Percentiles rank a stretch among this genome's conserved stretches.
phyloP scores from a whole-genome alignment of 2,329 filamentous ascomycete genomes.

The Chaetomium olivaceum region DNA sequence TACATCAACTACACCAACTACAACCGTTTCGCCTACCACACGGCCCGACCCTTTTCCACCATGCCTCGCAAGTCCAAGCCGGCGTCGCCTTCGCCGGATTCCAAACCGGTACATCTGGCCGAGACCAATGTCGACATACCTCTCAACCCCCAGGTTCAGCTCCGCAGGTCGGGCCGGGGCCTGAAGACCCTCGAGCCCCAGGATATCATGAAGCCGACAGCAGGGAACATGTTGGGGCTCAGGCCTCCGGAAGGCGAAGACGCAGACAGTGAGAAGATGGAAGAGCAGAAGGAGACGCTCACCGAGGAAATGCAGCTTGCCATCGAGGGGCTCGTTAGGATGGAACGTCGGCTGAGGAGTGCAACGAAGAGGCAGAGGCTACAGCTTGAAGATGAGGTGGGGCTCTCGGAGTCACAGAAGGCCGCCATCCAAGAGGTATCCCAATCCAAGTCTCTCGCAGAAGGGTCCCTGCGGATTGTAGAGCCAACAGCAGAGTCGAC shows the following conservation, averaged over 20 bases:
- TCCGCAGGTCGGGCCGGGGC: slow-evolving; percentile 29
- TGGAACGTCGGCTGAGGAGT: slow-evolving; percentile 50
- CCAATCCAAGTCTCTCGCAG: neutral
- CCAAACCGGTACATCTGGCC: neutral
- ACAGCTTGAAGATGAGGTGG: slow-evolving; percentile 47
- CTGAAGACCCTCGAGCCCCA: slow-evolving; percentile 18
- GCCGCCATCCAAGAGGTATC: neutral
- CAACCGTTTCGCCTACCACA: neutral
- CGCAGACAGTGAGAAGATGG: slow-evolving; percentile 3
- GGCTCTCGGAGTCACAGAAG: slow-evolving; percentile 28
- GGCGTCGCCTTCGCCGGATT: neutral
- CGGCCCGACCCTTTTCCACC: neutral
- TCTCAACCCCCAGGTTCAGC: slow-evolving; percentile 23
- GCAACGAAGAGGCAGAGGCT: slow-evolving; percentile 49
- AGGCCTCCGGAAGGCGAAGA: neutral
- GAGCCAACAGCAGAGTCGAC: neutral
- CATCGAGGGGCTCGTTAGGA: slow-evolving; percentile 49
- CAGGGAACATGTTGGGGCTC: slow-evolving; percentile 25
- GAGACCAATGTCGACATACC: slow-evolving; percentile 2
- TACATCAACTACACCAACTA: neutral
- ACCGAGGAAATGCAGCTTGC: slow-evolving; percentile 42
- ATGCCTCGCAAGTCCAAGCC: slow-evolving; percentile 16
- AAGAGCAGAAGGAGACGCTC: slow-evolving; percentile 7
- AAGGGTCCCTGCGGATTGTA: slow-evolving; percentile 22
- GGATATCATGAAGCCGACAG: slow-evolving; percentile 9